These are phyloP conservation scores for Achaetomium macrosporum DNA, from an alignment of 2,329 filamentous ascomycete genomes.

Conservation along the genomic window DNA sequence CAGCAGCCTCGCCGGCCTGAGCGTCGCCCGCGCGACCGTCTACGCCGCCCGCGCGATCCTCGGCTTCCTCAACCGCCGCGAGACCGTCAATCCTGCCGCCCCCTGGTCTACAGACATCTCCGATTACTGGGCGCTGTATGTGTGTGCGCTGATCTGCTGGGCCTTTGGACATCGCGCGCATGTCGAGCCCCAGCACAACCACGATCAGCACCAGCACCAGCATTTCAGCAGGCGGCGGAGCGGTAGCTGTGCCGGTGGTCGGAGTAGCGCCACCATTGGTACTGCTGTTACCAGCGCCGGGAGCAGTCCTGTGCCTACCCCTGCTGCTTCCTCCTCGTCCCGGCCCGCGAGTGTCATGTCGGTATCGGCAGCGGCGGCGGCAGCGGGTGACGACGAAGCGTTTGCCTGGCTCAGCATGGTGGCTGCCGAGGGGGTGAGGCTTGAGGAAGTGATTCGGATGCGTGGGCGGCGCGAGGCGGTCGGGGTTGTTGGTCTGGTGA, in stretches of 20 bases:
- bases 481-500: slow-evolving; percentile 44
- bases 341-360: neutral
- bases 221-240: slow-evolving; percentile 20
- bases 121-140: slow-evolving; percentile 52
- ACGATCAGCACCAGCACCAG: slow-evolving; percentile 11
- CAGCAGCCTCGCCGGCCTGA: slow-evolving; percentile 32
- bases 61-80: slow-evolving; percentile 35
- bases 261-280: neutral
- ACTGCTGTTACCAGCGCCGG: neutral
- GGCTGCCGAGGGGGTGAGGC: slow-evolving; percentile 32
- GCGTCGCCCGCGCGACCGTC: slow-evolving; percentile 40
- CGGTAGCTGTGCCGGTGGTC: neutral
- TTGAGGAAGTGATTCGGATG: slow-evolving; percentile 35
- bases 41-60: slow-evolving; percentile 49
- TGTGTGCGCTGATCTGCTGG: slow-evolving; percentile 55
- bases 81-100: slow-evolving; percentile 1
- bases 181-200: slow-evolving; percentile 1
- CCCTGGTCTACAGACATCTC: slow-evolving; percentile 36
- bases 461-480: slow-evolving; percentile 36
- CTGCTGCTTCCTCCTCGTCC: neutral
- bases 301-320: neutral
- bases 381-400: slow-evolving; percentile 24
- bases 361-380: neutral
- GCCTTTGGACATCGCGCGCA: slow-evolving; percentile 40
- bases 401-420: slow-evolving; percentile 37